Conservation (phyloP, 805 yeast species). For the Candida fluviatilis region DNA sequence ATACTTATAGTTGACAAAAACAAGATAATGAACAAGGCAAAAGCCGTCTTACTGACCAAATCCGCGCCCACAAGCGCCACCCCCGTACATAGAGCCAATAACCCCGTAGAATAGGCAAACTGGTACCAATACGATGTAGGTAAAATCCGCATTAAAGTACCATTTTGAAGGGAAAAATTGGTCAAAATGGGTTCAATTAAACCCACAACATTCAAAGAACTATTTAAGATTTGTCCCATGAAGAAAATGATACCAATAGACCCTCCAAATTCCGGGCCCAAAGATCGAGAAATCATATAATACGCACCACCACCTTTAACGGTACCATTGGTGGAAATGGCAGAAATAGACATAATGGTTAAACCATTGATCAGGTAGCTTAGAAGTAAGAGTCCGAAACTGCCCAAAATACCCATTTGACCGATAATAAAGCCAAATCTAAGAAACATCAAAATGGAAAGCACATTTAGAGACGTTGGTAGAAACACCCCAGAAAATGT, state of each 20-base stretch:
- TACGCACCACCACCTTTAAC: conserved; percentile 99
- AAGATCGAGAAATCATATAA: conserved; percentile 90
- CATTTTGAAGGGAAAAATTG: conserved; percentile 64
- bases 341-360: conserved; percentile 87
- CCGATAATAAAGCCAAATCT: conserved; percentile 95
- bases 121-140: conserved; percentile 72
- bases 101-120: conserved; percentile 64
- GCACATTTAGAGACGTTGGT: conserved; percentile 89
- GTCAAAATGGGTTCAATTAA: conserved; percentile 84
- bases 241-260: conserved; percentile 93
- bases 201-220: conserved; percentile 93
- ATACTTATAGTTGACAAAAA: conserved; percentile 72
- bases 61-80: conserved; percentile 79
- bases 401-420: conserved; percentile 85
- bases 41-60: conserved; percentile 79
- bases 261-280: conserved; percentile 99
- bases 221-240: conserved; percentile 88
- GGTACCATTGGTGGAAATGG: conserved; percentile 95
- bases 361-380: conserved; percentile 79
- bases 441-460: conserved; percentile 90
- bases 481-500: conserved; percentile 89
- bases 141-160: conserved; percentile 51
- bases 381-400: conserved; percentile 59
- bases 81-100: conserved; percentile 67
- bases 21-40: conserved; percentile 62